Conservation (phyloP, 2,329 filamentous ascomycete species). For the Dothistroma pini region DNA sequence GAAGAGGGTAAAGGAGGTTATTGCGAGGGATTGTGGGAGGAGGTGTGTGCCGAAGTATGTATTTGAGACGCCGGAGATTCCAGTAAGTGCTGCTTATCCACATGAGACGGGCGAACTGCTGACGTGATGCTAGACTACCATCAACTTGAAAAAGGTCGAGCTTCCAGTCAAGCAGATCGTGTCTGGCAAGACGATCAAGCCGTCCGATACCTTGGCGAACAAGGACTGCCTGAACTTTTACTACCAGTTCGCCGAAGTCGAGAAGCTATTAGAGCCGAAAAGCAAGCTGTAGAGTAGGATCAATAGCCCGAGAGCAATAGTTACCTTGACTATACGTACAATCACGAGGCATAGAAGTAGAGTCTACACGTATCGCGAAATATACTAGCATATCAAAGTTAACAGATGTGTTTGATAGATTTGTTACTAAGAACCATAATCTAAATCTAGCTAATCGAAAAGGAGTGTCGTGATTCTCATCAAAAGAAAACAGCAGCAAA, state of each 20-base stretch:
- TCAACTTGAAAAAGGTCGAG: slow-evolving; percentile 84
- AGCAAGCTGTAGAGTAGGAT: slow-evolving; percentile 47
- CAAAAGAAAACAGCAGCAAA: background rate
- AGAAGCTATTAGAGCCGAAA: slow-evolving; percentile 52
- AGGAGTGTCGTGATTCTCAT: slow-evolving; percentile 11
- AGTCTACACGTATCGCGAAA: background rate
- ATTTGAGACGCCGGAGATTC: slow-evolving; percentile 77
- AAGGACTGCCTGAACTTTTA: slow-evolving; percentile 72
- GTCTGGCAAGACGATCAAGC: slow-evolving; percentile 67
- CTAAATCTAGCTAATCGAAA: slow-evolving; percentile 12
- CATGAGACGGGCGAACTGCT: background rate
- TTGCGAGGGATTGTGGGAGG: slow-evolving; percentile 63
- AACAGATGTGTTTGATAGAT: background rate
- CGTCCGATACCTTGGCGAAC: slow-evolving; percentile 73
- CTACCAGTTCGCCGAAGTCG: slow-evolving; percentile 72
- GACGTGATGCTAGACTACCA: slow-evolving; percentile 57
- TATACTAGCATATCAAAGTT: background rate
- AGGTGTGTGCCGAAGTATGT: slow-evolving; percentile 75
- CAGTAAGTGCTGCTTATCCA: slow-evolving; percentile 51
- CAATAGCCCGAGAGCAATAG: background rate
- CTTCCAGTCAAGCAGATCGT: slow-evolving; percentile 81
- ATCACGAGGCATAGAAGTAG: background rate
- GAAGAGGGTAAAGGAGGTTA: slow-evolving; percentile 58
- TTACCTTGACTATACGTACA: background rate
- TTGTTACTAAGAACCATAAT: slow-evolving; percentile 6